Percentiles rank a stretch among this genome's conserved stretches.
Conservation (phyloP, 202 grass and related monocot species). For the Schoenoplectus triqueter region DNA sequence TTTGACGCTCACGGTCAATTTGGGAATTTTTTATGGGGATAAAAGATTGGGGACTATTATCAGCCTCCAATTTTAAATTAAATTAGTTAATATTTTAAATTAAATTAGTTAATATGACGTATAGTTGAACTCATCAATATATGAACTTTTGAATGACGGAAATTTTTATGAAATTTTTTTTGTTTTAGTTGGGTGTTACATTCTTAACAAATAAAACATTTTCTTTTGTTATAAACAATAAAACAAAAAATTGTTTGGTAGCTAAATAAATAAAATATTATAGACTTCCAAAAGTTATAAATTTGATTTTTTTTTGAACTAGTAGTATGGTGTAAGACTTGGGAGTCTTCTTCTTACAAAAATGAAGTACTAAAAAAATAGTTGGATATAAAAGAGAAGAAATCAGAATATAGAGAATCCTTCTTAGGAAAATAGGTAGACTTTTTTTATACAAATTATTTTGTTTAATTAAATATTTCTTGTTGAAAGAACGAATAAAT, state of each 20-base stretch:
- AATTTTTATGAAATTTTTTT: not conserved
- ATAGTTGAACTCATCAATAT: conserved; percentile 17
- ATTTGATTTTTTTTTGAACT: no score
- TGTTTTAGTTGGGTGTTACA: not conserved
- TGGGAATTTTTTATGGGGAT: no score
- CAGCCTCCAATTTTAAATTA: no score
- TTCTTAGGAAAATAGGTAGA: not conserved
- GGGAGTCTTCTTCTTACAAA: not conserved
- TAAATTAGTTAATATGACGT: not conserved
- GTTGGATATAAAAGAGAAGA: not conserved
- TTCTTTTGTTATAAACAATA: not conserved
- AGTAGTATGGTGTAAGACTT: no score
- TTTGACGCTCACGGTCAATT: no score
- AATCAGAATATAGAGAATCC: not conserved
- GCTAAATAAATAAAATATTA: no score
- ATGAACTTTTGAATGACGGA: not conserved
- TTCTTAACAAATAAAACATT: not conserved
- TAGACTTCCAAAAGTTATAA: no score
- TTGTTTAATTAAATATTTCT: not conserved
- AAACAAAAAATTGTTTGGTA: not conserved
- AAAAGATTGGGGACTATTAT: no score
- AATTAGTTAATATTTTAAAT: not conserved
- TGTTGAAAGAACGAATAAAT: not conserved
- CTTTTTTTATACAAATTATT: not conserved
- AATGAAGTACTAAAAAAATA: not conserved